These are phyloP conservation scores for Suillus brevipes DNA, from an alignment of 768 basidiomycete species.

Conservation along the genomic window DNA sequence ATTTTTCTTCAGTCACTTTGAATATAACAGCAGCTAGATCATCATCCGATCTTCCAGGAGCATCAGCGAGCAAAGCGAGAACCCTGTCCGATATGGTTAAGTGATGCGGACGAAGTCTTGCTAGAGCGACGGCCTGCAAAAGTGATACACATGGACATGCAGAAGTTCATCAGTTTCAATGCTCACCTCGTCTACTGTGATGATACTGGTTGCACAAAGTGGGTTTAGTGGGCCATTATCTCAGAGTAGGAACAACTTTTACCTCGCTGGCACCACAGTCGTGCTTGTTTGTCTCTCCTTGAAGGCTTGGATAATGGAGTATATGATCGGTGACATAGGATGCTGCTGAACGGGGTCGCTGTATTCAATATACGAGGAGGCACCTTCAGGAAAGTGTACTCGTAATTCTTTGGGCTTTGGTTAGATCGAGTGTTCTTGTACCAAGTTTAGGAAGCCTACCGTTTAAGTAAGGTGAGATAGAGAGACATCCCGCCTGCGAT, in stretches of 20 bases:
- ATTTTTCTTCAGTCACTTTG: background rate
- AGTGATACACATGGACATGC: background rate
- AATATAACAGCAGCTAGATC: slow-evolving; percentile 1
- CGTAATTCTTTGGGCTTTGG: slow-evolving; percentile 38
- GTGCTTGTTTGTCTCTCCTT: slow-evolving; percentile 39
- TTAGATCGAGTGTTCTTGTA: slow-evolving; percentile 9
- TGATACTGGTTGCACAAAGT: slow-evolving; percentile 32
- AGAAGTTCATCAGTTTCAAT: background rate
- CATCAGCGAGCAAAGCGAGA: slow-evolving; percentile 24
- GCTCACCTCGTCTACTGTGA: slow-evolving; percentile 40
- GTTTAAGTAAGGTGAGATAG: slow-evolving; percentile 59
- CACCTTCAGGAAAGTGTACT: slow-evolving; percentile 44
- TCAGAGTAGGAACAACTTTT: slow-evolving; percentile 5
- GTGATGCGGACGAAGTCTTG: slow-evolving; percentile 41
- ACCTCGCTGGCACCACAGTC: slow-evolving; percentile 53
- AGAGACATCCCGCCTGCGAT: slow-evolving; percentile 51
- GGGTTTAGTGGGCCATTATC: background rate
- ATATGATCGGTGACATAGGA: slow-evolving; percentile 42
- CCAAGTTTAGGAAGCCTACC: slow-evolving; percentile 27
- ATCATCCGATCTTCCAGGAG: slow-evolving; percentile 8
- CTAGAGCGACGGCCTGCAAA: slow-evolving; percentile 42
- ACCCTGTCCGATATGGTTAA: slow-evolving; percentile 43
- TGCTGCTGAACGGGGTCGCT: slow-evolving; percentile 40
- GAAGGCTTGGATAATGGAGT: slow-evolving; percentile 39
- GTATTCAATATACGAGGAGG: slow-evolving; percentile 39